Evolutionary conservation across 768 basidiomycete species (phyloP).

Genomic region (Calocybe indica): DNA sequence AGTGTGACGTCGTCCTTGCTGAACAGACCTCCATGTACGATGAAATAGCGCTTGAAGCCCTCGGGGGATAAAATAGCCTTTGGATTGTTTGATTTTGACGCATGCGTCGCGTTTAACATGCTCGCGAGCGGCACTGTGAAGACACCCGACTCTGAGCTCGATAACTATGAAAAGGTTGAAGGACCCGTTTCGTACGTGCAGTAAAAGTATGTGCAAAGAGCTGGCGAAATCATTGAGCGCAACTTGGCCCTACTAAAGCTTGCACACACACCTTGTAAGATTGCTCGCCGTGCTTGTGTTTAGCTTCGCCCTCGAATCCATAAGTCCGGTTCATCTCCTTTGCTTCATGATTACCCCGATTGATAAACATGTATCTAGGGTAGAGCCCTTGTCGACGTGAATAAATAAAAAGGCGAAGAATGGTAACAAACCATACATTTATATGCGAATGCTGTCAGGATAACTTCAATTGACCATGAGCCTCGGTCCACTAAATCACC

Average conservation of each 20-base stretch:
- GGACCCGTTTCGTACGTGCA: constrained; percentile 46
- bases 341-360: constrained; percentile 95
- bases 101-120: constrained; percentile 70
- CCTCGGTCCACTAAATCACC: constrained; percentile 97
- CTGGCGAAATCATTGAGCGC: constrained; percentile 24
- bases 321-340: constrained; percentile 96
- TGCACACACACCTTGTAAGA: constrained; percentile 68
- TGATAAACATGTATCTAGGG: constrained; percentile 85
- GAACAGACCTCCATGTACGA: constrained; percentile 95
- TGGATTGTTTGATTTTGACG: constrained; percentile 32
- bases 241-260: neutral
- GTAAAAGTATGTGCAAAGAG: constrained; percentile 95
- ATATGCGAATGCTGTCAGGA: constrained; percentile 87
- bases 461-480: constrained; percentile 93
- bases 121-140: constrained; percentile 85
- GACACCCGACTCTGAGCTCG: neutral
- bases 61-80: constrained; percentile 74
- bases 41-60: constrained; percentile 84
- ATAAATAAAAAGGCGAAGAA: constrained; percentile 1
- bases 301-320: constrained; percentile 93
- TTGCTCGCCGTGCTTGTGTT: constrained; percentile 94
- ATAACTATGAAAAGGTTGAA: neutral
- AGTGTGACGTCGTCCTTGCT: constrained; percentile 93
- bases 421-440: constrained; percentile 61
- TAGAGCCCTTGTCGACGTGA: constrained; percentile 66